A percentile compares a stretch with the other conserved stretches of the same genome.
These are phyloP conservation scores for Claviceps arundinis DNA, from an alignment of 2,329 filamentous ascomycete species.

Conservation along the genomic window DNA sequence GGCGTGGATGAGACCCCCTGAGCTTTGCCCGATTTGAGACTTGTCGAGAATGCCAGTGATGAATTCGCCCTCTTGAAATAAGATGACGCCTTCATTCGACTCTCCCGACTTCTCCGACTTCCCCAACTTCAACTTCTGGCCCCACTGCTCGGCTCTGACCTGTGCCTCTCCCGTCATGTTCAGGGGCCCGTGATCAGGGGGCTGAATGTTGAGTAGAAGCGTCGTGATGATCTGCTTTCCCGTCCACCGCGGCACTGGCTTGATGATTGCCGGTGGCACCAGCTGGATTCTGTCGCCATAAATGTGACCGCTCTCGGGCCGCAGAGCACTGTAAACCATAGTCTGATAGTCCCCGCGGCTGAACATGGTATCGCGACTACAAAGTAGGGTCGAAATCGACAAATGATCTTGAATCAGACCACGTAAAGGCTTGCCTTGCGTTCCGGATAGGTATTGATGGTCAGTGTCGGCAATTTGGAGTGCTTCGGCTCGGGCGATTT, in stretches of 20 bases:
- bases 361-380: constrained; percentile 85
- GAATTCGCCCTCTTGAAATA: constrained; percentile 78
- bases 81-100: constrained; percentile 68
- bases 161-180: constrained; percentile 70
- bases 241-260: constrained; percentile 75
- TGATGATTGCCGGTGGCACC: constrained; percentile 67
- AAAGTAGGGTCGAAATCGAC: constrained; percentile 83
- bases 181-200: constrained; percentile 59
- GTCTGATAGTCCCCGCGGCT: constrained; percentile 80
- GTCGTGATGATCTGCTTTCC: constrained; percentile 94
- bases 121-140: constrained; percentile 23
- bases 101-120: no score
- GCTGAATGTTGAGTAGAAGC: constrained; percentile 82
- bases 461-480: constrained; percentile 91
- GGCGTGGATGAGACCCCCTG: constrained; percentile 79
- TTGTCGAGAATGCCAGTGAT: constrained; percentile 90
- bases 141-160: constrained; percentile 72
- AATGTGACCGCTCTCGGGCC: constrained; percentile 84
- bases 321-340: constrained; percentile 77
- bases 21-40: constrained; percentile 77
- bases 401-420: constrained; percentile 98
- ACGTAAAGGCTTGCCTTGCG: constrained; percentile 81
- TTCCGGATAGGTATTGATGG: constrained; percentile 90
- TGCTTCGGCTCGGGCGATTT: constrained; percentile 84
- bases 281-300: constrained; percentile 70